Evolutionary conservation across 352 stramenopile species (phyloP).

Genomic region (Pythium dissotocum): DNA sequence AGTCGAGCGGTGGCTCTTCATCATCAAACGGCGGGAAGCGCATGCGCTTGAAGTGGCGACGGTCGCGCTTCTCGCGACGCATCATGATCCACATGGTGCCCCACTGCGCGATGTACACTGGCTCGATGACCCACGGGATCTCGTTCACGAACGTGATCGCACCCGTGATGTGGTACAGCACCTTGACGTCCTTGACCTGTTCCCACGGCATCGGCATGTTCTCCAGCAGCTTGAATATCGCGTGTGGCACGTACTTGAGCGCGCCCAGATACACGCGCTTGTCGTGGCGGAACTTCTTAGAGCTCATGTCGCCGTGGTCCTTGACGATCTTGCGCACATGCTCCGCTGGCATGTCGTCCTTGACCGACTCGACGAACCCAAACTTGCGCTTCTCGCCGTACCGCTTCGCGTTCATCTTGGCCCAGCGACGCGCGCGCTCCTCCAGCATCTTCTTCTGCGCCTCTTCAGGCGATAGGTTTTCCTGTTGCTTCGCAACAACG

Average conservation of each 20-base stretch:
- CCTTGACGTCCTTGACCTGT: constrained; percentile 98
- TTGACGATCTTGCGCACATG: constrained; percentile 99
- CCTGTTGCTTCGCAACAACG: constrained; percentile 2
- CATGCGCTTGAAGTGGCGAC: constrained; percentile 99
- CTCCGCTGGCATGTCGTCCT: constrained; percentile 94
- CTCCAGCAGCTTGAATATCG: constrained; percentile 99
- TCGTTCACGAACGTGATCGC: constrained; percentile 99
- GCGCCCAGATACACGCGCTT: constrained; percentile 99
- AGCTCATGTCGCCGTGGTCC: constrained; percentile 99
- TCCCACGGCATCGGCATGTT: constrained; percentile 99
- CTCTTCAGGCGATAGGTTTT: constrained; percentile 42
- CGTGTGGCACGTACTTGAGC: constrained; percentile 99
- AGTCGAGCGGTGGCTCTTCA: constrained; percentile 97
- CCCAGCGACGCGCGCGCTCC: constrained; percentile 80
- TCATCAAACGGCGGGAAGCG: constrained; percentile 99
- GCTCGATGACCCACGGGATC: constrained; percentile 99
- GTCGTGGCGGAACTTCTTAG: constrained; percentile 98
- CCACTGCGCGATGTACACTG: constrained; percentile 99
- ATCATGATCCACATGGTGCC: constrained; percentile 99
- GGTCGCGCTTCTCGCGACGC: constrained; percentile 98
- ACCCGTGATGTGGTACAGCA: constrained; percentile 99
- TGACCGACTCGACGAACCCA: constrained; percentile 91
- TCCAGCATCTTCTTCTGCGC: constrained; percentile 67
- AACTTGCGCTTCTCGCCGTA: constrained; percentile 95
- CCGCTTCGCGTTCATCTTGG: constrained; percentile 92